These are phyloP conservation scores for Candida insectalens DNA, from an alignment of 805 yeast species.

Conservation along the genomic window DNA sequence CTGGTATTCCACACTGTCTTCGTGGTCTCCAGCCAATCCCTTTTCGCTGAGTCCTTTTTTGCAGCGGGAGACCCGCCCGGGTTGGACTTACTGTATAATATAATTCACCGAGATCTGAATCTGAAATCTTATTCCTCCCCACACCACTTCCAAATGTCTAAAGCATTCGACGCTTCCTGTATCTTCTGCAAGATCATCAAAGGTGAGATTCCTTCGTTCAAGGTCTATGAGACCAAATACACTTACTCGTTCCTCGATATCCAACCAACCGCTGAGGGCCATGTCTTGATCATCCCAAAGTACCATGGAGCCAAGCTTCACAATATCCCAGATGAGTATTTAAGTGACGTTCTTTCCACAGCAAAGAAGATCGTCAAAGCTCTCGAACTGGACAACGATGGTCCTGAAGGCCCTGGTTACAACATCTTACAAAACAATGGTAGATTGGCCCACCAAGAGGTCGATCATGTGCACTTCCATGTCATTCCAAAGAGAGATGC, in stretches of 20 bases:
- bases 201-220: slow-evolving; percentile 92
- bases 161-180: slow-evolving; percentile 46
- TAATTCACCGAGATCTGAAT: no score
- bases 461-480: slow-evolving; percentile 95
- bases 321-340: slow-evolving; percentile 83
- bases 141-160: neutral
- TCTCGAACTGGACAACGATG: slow-evolving; percentile 52
- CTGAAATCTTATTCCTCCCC: neutral
- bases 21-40: no score
- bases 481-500: slow-evolving; percentile 79
- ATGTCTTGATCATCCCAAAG: slow-evolving; percentile 84
- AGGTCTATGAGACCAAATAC: slow-evolving; percentile 75
- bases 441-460: slow-evolving; percentile 88
- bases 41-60: no score
- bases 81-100: no score
- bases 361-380: slow-evolving; percentile 79
- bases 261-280: slow-evolving; percentile 87
- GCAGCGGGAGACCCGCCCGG: no score
- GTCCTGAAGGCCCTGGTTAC: slow-evolving; percentile 66
- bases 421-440: slow-evolving; percentile 92
- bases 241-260: slow-evolving; percentile 84
- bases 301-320: slow-evolving; percentile 90
- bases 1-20: no score
- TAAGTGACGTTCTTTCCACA: slow-evolving; percentile 78
- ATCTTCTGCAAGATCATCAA: slow-evolving; percentile 91